These are phyloP conservation scores for Vigna unguiculata DNA, from an alignment of 306 rosid species.

Conservation along the genomic window DNA sequence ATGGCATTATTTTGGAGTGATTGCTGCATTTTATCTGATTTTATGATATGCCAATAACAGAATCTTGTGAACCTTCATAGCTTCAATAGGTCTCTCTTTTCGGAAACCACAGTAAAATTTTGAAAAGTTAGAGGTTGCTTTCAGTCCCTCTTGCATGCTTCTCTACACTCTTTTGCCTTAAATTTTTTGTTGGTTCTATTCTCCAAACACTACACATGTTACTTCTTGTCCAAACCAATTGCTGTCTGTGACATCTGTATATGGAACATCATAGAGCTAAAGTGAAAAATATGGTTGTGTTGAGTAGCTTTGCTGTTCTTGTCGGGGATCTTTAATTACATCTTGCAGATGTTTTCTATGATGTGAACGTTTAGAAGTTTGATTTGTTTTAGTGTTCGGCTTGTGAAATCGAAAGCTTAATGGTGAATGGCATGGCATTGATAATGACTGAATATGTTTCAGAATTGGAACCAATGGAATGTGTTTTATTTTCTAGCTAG, in stretches of 20 bases:
- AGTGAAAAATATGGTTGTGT: slow-evolving; percentile 25
- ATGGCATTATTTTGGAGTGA: slow-evolving; percentile 11
- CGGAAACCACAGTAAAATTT: slow-evolving; percentile 1
- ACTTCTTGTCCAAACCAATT: slow-evolving; percentile 29
- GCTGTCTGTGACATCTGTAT: slow-evolving; percentile 9
- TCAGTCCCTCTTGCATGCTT: slow-evolving; percentile 28
- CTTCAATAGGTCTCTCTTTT: slow-evolving; percentile 14
- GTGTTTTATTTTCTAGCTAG: background rate
- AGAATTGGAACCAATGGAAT: slow-evolving; percentile 39
- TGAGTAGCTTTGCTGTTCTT: slow-evolving; percentile 29
- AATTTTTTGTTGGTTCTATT: slow-evolving; percentile 32
- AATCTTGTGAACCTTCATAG: slow-evolving; percentile 18
- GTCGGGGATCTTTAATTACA: slow-evolving; percentile 18
- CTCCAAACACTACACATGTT: slow-evolving; percentile 30
- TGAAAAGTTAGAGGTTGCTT: slow-evolving; percentile 30
- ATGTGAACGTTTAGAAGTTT: slow-evolving; percentile 16
- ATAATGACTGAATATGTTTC: slow-evolving; percentile 20
- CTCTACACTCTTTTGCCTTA: slow-evolving; percentile 24
- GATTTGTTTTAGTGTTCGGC: background rate
- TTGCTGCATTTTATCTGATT: slow-evolving; percentile 23
- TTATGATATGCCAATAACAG: slow-evolving; percentile 28
- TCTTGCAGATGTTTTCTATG: slow-evolving; percentile 21
- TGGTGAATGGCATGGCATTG: slow-evolving; percentile 19
- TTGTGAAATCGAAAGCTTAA: slow-evolving; percentile 20
- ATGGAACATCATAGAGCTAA: slow-evolving; percentile 5